Percentiles rank a stretch among this genome's conserved stretches.
Evolutionary conservation across 2,329 filamentous ascomycete genomes (phyloP).

Genomic region (Colletotrichum tofieldiae): DNA sequence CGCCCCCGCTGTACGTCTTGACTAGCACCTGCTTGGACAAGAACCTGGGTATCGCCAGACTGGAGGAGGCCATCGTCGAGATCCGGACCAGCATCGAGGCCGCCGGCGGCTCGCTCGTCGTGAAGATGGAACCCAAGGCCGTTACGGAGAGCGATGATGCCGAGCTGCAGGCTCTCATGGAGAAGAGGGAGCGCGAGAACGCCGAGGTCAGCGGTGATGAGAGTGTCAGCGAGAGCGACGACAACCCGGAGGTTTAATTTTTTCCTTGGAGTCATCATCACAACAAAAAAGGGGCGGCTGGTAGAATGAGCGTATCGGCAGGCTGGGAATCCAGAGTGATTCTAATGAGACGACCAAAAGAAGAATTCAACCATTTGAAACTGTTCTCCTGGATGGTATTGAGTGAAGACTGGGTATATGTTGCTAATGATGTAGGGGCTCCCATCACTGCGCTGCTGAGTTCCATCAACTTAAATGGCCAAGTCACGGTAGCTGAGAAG

Average conservation of each 20-base stretch:
- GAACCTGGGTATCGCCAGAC: constrained; percentile 82
- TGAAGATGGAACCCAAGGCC: constrained; percentile 99
- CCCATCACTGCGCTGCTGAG: neutral
- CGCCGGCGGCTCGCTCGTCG: constrained; percentile 83
- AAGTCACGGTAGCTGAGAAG: neutral
- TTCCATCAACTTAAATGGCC: neutral
- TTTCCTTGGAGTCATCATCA: constrained; percentile 56
- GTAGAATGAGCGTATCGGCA: constrained; percentile 44
- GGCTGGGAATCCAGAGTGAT: constrained; percentile 37
- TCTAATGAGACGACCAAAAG: constrained; percentile 42
- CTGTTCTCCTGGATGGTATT: neutral
- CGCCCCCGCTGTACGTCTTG: constrained; percentile 94
- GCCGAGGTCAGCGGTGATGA: constrained; percentile 98
- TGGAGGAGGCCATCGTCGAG: constrained; percentile 92
- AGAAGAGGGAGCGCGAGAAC: constrained; percentile 98
- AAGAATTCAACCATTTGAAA: constrained; percentile 33
- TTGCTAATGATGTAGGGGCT: neutral
- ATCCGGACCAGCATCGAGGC: constrained; percentile 85
- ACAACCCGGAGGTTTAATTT: constrained; percentile 66
- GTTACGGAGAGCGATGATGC: constrained; percentile 99
- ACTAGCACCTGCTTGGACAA: constrained; percentile 98
- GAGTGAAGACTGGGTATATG: neutral
- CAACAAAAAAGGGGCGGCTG: constrained; percentile 41
- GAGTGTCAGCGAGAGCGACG: constrained; percentile 95
- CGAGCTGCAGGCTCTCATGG: constrained; percentile 97